phyloP scores from a whole-genome alignment of 108 stramenopile species.

The Skeletonema marinoi region DNA sequence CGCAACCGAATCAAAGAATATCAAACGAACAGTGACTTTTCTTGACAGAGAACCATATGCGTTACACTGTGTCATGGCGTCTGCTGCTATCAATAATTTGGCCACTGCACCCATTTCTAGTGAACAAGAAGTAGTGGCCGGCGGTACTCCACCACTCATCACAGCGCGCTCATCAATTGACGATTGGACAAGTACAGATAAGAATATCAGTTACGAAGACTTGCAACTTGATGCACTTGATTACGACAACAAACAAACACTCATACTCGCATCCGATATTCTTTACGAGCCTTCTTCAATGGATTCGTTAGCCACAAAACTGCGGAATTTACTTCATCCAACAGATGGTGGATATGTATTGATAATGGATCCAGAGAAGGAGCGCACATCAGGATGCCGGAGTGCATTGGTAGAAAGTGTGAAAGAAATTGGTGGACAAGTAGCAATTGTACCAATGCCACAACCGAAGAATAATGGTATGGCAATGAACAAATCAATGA shows the following conservation, averaged over 20 bases:
- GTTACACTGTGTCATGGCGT: constrained; percentile 54
- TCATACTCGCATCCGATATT: constrained; percentile 34
- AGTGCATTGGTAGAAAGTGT: constrained; percentile 8
- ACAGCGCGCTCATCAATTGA: constrained; percentile 31
- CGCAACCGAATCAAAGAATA: neutral
- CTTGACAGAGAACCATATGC: constrained; percentile 57
- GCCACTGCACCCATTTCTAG: constrained; percentile 23
- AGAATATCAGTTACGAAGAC: constrained; percentile 29
- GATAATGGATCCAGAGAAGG: constrained; percentile 19
- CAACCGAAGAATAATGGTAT: constrained; percentile 8
- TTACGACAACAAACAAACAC: constrained; percentile 22
- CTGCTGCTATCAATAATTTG: constrained; percentile 38
- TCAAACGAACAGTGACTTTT: constrained; percentile 38
- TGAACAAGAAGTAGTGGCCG: neutral
- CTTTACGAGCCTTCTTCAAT: constrained; percentile 41
- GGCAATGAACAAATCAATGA: neutral
- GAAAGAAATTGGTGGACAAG: constrained; percentile 5
- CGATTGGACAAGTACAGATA: constrained; percentile 42
- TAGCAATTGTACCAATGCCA: constrained; percentile 1
- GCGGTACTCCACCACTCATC: neutral
- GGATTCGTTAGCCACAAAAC: constrained; percentile 27
- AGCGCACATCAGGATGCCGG: constrained; percentile 25
- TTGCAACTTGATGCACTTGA: neutral
- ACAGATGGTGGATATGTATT: constrained; percentile 35
- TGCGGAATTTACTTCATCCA: constrained; percentile 20